Evolutionary conservation across 2,329 filamentous ascomycete species (phyloP).

Genomic region (Ceratocystiopsis sp.): DNA sequence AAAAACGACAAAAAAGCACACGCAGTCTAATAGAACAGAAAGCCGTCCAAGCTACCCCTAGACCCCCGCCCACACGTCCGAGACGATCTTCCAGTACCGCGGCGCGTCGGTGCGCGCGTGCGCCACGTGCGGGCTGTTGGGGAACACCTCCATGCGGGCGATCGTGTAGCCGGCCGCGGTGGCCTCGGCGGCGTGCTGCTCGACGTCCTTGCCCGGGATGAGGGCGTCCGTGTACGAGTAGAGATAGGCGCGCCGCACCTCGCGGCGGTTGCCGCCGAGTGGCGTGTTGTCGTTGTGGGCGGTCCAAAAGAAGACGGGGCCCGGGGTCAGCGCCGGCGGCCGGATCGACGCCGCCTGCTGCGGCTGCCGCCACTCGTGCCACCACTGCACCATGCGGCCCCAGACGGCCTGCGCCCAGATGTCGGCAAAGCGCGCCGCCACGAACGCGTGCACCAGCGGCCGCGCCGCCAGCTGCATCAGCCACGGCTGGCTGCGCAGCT

Average conservation of each 20-base stretch:
- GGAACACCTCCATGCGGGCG: constrained; percentile 25
- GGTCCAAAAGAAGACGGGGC: neutral
- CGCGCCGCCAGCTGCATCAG: constrained; percentile 13
- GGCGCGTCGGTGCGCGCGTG: constrained; percentile 27
- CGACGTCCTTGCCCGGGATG: constrained; percentile 28
- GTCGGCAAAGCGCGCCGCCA: constrained; percentile 17
- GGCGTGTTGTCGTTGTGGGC: constrained; percentile 19
- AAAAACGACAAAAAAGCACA: no score
- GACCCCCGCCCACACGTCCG: constrained; percentile 25
- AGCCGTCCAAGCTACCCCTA: no score
- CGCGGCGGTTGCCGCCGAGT: constrained; percentile 17
- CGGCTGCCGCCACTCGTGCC: neutral
- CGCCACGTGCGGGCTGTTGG: constrained; percentile 31
- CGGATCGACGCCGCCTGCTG: neutral
- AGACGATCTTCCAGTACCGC: constrained; percentile 33
- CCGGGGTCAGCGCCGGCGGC: constrained; percentile 4
- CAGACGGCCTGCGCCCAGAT: constrained; percentile 13
- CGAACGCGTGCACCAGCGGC: constrained; percentile 9
- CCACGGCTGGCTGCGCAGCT: constrained; percentile 1
- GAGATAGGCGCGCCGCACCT: constrained; percentile 31
- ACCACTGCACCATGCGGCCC: neutral
- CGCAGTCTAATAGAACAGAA: no score
- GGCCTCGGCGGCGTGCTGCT: constrained; percentile 28
- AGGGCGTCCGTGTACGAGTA: constrained; percentile 32
- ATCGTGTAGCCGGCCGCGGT: constrained; percentile 22